A percentile compares a stretch with the other conserved stretches of the same genome.
phyloP scores from a whole-genome alignment of 1,139 yeast species.

The Tardiomyces digboiensis region DNA sequence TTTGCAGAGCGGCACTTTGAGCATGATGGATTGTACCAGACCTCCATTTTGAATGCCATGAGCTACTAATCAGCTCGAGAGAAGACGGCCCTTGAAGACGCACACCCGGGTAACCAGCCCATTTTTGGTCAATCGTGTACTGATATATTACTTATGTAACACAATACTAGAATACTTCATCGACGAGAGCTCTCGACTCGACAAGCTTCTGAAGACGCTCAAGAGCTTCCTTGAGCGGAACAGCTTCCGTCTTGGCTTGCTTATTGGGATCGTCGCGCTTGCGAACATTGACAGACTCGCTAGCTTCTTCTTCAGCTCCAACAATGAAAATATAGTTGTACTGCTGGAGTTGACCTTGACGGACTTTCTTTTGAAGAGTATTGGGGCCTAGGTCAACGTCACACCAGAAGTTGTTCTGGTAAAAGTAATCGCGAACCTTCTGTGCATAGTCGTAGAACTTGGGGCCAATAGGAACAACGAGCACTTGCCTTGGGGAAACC shows the following conservation, averaged over 20 bases:
- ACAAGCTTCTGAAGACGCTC: constrained; percentile 12
- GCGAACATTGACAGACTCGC: constrained; percentile 78
- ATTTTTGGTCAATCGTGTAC: no score
- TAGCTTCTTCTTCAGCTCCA: constrained; percentile 84
- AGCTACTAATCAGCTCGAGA: no score
- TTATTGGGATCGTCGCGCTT: constrained; percentile 82
- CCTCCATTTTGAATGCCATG: no score
- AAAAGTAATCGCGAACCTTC: constrained; percentile 59
- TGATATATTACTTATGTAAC: no score
- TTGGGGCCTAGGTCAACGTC: constrained; percentile 92
- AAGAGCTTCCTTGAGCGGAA: constrained; percentile 59
- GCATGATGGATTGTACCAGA: not conserved
- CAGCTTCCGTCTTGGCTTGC: constrained; percentile 85
- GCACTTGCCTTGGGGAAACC: constrained; percentile 94
- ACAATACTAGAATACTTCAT: constrained; percentile 5
- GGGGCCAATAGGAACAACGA: constrained; percentile 94
- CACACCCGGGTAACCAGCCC: no score
- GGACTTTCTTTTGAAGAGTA: constrained; percentile 92
- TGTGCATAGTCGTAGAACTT: constrained; percentile 86
- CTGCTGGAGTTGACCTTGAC: constrained; percentile 88
- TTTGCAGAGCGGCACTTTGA: not conserved
- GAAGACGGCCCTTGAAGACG: no score
- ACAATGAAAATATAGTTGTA: constrained; percentile 94
- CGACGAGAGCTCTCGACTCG: constrained; percentile 13
- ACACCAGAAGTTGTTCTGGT: constrained; percentile 68